Evolutionary conservation across 805 yeast species (phyloP).

Genomic region (Tetrapisispora taiwanensis): DNA sequence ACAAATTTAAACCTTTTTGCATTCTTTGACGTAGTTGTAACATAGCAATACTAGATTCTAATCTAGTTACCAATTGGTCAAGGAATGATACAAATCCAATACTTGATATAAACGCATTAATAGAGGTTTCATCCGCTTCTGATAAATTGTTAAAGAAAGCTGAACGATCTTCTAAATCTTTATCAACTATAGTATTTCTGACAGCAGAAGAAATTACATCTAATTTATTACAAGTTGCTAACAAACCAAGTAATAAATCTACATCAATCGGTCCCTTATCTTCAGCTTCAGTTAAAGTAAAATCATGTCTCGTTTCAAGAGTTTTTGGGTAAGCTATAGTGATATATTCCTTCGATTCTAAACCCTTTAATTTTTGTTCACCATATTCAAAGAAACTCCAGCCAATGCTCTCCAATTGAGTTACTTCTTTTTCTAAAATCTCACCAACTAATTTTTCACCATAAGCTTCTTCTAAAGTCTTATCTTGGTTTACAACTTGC

Average conservation of each 20-base stretch:
- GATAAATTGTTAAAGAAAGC: constrained; percentile 9
- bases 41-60: constrained; percentile 48
- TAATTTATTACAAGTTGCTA: constrained; percentile 45
- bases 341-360: constrained; percentile 84
- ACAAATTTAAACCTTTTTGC: constrained; percentile 12
- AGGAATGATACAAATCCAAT: constrained; percentile 44
- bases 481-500: constrained; percentile 20
- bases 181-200: constrained; percentile 32
- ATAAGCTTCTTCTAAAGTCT: constrained; percentile 30
- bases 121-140: constrained; percentile 9
- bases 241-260: constrained; percentile 40
- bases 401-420: constrained; percentile 56
- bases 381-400: constrained; percentile 63
- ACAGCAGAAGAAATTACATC: constrained; percentile 48
- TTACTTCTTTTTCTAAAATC: constrained; percentile 55
- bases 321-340: constrained; percentile 66
- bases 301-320: constrained; percentile 50
- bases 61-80: constrained; percentile 57
- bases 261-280: constrained; percentile 22
- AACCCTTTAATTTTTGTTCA: constrained; percentile 82
- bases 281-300: constrained; percentile 25
- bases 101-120: constrained; percentile 19
- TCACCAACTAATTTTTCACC: constrained; percentile 40
- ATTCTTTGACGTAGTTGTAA: constrained; percentile 35
- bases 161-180: constrained; percentile 1